Evolutionary conservation across 2,329 filamentous ascomycete species (phyloP), one percentile per base, ranked within the genome.

Genomic region (Pyricularia grisea): DNA sequence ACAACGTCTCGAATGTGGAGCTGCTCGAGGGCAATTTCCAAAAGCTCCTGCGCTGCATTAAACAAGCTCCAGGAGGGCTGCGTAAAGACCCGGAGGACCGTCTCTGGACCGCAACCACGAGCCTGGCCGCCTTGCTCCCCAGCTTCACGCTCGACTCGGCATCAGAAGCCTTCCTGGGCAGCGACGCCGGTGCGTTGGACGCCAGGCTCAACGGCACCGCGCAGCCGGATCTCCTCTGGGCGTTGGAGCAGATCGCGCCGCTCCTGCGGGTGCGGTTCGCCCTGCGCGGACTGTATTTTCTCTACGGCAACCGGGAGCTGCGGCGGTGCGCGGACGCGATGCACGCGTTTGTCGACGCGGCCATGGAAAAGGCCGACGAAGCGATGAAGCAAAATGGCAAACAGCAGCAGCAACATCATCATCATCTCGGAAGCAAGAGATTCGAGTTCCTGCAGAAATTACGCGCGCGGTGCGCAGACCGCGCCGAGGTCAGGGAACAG

Each of bases 381-480:
- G 84, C 85, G 14, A 90, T 93, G 74, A 83, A 92, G 2, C 87
- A 91, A 71, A 86, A 90, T 10, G 31, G 11, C 2, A 10, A 10
- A 10, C 72, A 88, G 90, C 73, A 87, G 85, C n/a, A n/a, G n/a
- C n/a, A n/a, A n/a, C n/a, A n/a, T n/a, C n/a, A n/a, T n/a, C n/a
- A n/a, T n/a, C 63, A 91, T 88, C 72, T 85, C 85, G 1, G 89
- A 33, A 10, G 90, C 74, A 82, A 85, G 73, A 83, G 83, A 66
- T 91, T 92, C 74, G 92, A 89, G 0, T 93, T 94, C 79, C 83
- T 94, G 20, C 89, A 94, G 75, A 89, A 90, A 67, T 84, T 94
- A 10, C 90, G 90, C 20, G 83, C 83, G 17, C 89, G 88, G 76
- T 94, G 91, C 0, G 85, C 89, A 12, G 81, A 86, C 68, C 79